Conservation (phyloP, 2,329 filamentous ascomycete species). For the Cladosporium sp. region DNA sequence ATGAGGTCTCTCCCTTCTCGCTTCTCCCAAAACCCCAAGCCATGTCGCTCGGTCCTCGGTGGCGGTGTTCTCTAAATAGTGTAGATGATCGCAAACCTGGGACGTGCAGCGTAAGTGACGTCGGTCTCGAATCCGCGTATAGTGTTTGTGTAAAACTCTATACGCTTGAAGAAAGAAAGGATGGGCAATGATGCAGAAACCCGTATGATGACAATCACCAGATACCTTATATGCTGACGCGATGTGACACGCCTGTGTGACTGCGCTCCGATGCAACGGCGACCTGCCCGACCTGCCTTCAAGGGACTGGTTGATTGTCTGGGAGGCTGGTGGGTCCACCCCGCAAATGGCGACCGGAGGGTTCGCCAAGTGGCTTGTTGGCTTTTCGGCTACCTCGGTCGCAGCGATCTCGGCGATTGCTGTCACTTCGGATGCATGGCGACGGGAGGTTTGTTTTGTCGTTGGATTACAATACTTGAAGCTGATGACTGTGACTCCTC, state of each 20-base stretch:
- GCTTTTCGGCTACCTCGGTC: neutral
- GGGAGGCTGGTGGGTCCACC: conserved; percentile 4
- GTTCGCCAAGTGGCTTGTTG: neutral
- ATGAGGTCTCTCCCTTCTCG: conserved; percentile 7
- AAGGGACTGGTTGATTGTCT: neutral
- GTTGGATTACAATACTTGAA: too few species aligned
- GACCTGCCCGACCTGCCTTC: neutral
- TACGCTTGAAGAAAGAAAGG: neutral
- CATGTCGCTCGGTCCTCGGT: neutral
- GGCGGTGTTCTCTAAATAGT: neutral
- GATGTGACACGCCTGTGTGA: conserved; percentile 5
- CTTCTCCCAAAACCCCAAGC: conserved; percentile 4
- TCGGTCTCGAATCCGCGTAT: neutral
- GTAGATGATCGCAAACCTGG: neutral
- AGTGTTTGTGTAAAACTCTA: neutral
- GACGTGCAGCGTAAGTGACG: neutral
- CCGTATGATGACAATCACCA: neutral
- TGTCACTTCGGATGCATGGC: neutral
- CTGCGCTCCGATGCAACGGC: conserved; percentile 5
- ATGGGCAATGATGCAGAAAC: neutral
- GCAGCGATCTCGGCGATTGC: conserved; percentile 7
- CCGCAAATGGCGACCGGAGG: conserved; percentile 1
- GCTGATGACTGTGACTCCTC: neutral
- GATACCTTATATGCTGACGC: conserved; percentile 1
- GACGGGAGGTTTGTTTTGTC: neutral